Conservation (phyloP, 768 basidiomycete species). For the Mycena haematopus region DNA sequence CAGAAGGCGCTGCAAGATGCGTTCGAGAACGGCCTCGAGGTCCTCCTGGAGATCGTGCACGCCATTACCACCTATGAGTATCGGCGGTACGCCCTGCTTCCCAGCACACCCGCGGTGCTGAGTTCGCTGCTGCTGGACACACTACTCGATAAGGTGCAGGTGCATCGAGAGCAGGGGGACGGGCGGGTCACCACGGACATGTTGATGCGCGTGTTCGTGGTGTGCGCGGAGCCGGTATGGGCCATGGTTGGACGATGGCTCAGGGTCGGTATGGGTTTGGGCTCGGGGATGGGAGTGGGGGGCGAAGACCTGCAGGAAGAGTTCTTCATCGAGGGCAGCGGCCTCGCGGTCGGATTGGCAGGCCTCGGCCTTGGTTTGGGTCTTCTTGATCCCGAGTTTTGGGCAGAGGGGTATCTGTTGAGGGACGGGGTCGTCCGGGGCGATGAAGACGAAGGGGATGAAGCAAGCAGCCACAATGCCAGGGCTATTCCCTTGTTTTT, state of each 20-base stretch:
- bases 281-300: conserved; percentile 41
- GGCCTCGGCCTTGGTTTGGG: conserved; percentile 43
- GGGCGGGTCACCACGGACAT: conserved; percentile 52
- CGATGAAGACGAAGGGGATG: conserved; percentile 28
- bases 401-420: conserved; percentile 74
- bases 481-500: conserved; percentile 66
- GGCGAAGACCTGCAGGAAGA: conserved; percentile 66
- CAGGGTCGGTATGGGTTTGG: conserved; percentile 69
- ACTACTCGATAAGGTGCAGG: conserved; percentile 62
- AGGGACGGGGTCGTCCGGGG: conserved; percentile 47
- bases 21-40: conserved; percentile 64
- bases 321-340: conserved; percentile 82
- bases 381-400: conserved; percentile 76
- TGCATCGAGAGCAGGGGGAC: conserved; percentile 66
- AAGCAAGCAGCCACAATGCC: conserved; percentile 33
- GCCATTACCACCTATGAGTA: conserved; percentile 38
- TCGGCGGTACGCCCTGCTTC: conserved; percentile 30
- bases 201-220: conserved; percentile 67
- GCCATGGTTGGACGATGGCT: conserved; percentile 75
- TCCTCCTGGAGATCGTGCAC: conserved; percentile 58
- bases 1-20: conserved; percentile 63
- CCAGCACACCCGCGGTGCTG: conserved; percentile 54
- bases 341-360: conserved; percentile 56
- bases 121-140: conserved; percentile 68
- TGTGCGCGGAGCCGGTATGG: conserved; percentile 77